Conservation (phyloP, 352 stramenopile genomes). For the Phytophthora brassicae region DNA sequence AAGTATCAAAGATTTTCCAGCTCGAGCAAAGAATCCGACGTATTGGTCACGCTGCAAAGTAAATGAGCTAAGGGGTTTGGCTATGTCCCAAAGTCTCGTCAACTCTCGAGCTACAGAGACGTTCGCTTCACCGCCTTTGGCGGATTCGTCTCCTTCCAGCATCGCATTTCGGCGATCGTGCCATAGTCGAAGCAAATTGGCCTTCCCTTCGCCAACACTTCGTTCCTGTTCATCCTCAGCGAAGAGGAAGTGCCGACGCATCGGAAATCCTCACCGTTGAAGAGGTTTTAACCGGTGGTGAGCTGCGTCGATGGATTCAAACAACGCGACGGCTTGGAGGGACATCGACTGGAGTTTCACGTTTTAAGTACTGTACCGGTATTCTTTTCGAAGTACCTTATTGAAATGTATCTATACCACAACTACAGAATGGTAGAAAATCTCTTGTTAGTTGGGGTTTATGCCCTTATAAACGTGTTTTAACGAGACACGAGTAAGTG, state of each 20-base stretch:
- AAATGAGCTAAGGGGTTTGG: slow-evolving; percentile 36
- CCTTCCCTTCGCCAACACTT: slow-evolving; percentile 56
- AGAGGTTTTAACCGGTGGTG: no score
- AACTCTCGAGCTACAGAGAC: slow-evolving; percentile 34
- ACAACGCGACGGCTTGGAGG: slow-evolving; percentile 21
- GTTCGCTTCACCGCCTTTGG: slow-evolving; percentile 19
- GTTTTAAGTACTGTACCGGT: no score
- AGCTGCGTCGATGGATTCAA: neutral
- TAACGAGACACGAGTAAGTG: neutral
- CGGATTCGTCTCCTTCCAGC: slow-evolving; percentile 30
- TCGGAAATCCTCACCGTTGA: slow-evolving; percentile 9
- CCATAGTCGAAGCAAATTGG: slow-evolving; percentile 58
- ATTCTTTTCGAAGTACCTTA: no score
- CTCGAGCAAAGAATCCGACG: slow-evolving; percentile 59
- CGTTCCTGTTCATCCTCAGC: slow-evolving; percentile 55
- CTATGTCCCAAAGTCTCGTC: slow-evolving; percentile 62
- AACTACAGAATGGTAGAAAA: no score
- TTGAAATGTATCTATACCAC: no score
- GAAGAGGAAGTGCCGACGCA: slow-evolving; percentile 72
- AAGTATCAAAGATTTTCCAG: slow-evolving; percentile 61
- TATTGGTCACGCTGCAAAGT: slow-evolving; percentile 41
- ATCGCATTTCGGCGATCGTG: slow-evolving; percentile 44
- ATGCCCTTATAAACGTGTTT: slow-evolving; percentile 25
- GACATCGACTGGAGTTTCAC: slow-evolving; percentile 2
- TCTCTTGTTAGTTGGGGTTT: neutral